A percentile compares a stretch with the other conserved stretches of the same genome.
These are phyloP conservation scores for Aegilops longissima DNA, from an alignment of 176 grass and related monocot species.

Conservation along the genomic window DNA sequence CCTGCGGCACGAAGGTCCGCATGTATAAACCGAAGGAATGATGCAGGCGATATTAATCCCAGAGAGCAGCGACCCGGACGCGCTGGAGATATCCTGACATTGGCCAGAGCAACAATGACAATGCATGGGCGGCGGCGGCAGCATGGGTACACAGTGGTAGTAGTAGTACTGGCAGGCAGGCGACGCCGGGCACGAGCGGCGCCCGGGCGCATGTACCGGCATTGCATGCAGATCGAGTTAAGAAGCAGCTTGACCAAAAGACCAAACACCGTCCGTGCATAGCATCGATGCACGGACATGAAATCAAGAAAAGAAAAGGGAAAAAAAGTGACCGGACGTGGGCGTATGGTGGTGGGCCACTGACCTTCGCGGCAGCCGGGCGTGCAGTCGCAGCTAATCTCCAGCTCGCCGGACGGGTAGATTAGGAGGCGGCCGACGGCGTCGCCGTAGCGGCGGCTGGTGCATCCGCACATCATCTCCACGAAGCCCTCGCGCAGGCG, in stretches of 20 bases:
- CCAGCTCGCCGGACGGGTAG: conserved; percentile 79
- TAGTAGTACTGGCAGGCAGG: conserved; percentile 15
- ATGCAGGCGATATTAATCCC: conserved; percentile 10
- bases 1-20: conserved; percentile 25
- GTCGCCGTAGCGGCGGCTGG: conserved; percentile 96
- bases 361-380: conserved; percentile 89
- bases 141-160: conserved; percentile 2
- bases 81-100: conserved; percentile 28
- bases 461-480: conserved; percentile 94
- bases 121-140: conserved; percentile 37
- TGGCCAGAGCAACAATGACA: conserved; percentile 25
- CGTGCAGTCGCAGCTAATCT: conserved; percentile 88
- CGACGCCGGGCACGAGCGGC: background rate
- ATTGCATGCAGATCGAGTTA: conserved; percentile 53
- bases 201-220: conserved; percentile 37
- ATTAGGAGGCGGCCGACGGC: conserved; percentile 85
- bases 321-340: conserved; percentile 22
- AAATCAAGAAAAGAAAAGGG: conserved; percentile 41
- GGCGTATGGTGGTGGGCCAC: conserved; percentile 16
- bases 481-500: conserved; percentile 59
- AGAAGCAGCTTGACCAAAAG: conserved; percentile 26
- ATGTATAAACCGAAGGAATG: conserved; percentile 13
- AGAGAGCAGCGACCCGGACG: conserved; percentile 18
- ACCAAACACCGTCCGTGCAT: conserved; percentile 47
- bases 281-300: conserved; percentile 42